Evolutionary conservation across 768 basidiomycete species (phyloP).

Genomic region (Suillus hirtellus): DNA sequence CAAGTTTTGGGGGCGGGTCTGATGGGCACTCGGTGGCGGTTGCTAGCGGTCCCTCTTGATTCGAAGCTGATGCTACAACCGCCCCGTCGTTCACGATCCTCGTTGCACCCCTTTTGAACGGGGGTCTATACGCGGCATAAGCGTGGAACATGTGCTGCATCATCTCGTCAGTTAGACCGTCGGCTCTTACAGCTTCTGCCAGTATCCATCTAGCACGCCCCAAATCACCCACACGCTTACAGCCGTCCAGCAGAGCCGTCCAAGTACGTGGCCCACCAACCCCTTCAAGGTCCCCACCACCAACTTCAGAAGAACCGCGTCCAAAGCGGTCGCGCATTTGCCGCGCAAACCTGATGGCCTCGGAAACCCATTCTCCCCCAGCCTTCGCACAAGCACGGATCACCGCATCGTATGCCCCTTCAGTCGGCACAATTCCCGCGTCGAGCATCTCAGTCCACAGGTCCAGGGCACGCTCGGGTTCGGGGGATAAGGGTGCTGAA

Average conservation of each 20-base stretch:
- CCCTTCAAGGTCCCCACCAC: slow-evolving; percentile 36
- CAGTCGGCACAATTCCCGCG: slow-evolving; percentile 59
- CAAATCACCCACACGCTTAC: slow-evolving; percentile 85
- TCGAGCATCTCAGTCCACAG: slow-evolving; percentile 94
- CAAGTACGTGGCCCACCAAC: slow-evolving; percentile 61
- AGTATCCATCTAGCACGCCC: slow-evolving; percentile 85
- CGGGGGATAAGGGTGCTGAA: slow-evolving; percentile 51
- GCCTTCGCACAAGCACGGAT: slow-evolving; percentile 79
- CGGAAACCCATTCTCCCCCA: slow-evolving; percentile 68
- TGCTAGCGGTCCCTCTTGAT: slow-evolving; percentile 2
- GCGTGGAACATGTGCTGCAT: slow-evolving; percentile 87
- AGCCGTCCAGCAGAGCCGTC: slow-evolving; percentile 83
- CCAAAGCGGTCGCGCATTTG: slow-evolving; percentile 84
- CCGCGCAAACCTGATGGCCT: slow-evolving; percentile 80
- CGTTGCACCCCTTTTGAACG: slow-evolving; percentile 57
- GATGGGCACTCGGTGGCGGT: slow-evolving; percentile 13
- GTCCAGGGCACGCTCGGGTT: slow-evolving; percentile 91
- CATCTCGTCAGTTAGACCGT: slow-evolving; percentile 57
- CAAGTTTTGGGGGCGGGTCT: slow-evolving; percentile 1
- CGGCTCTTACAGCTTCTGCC: slow-evolving; percentile 61
- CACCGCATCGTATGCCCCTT: slow-evolving; percentile 74
- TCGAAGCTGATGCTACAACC: slow-evolving; percentile 5
- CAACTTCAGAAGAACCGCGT: slow-evolving; percentile 42
- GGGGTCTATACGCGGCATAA: slow-evolving; percentile 78
- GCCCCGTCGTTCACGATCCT: slow-evolving; percentile 35